Evolutionary conservation across 371 early-diverging fungal species (phyloP).

Genomic region (Catenaria anguillulae): DNA sequence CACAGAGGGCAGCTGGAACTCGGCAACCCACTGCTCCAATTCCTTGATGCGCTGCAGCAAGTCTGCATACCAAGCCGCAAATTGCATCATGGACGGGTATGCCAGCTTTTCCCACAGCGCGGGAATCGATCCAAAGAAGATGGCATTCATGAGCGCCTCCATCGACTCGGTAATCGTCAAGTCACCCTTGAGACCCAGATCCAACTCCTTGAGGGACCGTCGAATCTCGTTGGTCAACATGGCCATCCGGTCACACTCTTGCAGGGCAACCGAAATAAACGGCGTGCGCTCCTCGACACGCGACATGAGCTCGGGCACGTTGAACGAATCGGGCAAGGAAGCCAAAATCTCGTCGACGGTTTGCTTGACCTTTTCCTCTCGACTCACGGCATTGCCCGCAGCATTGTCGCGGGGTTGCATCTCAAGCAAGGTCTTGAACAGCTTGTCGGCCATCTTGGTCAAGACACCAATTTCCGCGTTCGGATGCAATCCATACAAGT

Average conservation of each 20-base stretch:
- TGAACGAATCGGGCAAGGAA: conserved; percentile 37
- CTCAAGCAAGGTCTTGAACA: conserved; percentile 46
- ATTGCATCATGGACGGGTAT: conserved; percentile 34
- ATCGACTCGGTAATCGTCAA: conserved; percentile 42
- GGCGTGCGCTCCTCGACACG: conserved; percentile 46
- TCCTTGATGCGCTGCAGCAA: conserved; percentile 39
- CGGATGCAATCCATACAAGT: conserved; percentile 44
- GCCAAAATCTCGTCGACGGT: conserved; percentile 39
- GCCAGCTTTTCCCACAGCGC: conserved; percentile 41
- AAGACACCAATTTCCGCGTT: conserved; percentile 48
- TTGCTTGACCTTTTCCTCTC: conserved; percentile 39
- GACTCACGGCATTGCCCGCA: conserved; percentile 29
- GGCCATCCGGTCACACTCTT: conserved; percentile 45
- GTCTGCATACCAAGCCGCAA: conserved; percentile 40
- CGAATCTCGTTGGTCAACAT: conserved; percentile 37
- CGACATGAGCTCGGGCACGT: conserved; percentile 37
- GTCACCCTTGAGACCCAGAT: conserved; percentile 41
- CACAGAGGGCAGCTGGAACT: conserved; percentile 40
- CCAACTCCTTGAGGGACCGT: conserved; percentile 37
- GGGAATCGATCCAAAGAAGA: conserved; percentile 36
- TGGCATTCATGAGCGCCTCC: conserved; percentile 39
- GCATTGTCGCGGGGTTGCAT: conserved; percentile 40
- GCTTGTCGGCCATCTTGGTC: conserved; percentile 40
- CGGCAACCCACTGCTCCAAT: conserved; percentile 41
- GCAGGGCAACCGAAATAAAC: conserved; percentile 41